Evolutionary conservation across 495 filamentous ascomycete species (phyloP).

Genomic region (Neurospora cerealis): DNA sequence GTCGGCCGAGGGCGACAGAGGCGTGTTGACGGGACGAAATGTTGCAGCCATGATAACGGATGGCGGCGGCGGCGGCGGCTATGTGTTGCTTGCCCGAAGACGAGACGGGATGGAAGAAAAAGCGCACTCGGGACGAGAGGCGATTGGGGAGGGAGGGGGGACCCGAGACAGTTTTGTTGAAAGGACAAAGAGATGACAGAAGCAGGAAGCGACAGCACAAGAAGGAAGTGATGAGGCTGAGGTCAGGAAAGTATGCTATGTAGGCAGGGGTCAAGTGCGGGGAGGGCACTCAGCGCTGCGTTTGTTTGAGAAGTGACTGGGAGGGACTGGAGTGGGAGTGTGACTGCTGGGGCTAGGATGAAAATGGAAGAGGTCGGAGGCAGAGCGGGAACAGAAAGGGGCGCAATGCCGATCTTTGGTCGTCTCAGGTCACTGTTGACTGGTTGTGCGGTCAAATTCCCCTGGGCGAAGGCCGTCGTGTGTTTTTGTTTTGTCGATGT

Average conservation of each 20-base stretch:
- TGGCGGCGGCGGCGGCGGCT: neutral
- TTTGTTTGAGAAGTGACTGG: slow-evolving; percentile 18
- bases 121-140: slow-evolving; percentile 6
- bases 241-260: slow-evolving; percentile 12
- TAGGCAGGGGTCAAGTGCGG: slow-evolving; percentile 24
- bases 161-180: neutral
- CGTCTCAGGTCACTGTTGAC: neutral
- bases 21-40: slow-evolving; percentile 72
- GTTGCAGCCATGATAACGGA: slow-evolving; percentile 35
- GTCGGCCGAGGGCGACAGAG: slow-evolving; percentile 42
- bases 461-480: neutral
- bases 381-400: slow-evolving; percentile 6
- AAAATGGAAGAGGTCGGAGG: slow-evolving; percentile 17
- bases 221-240: slow-evolving; percentile 25
- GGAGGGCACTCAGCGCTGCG: slow-evolving; percentile 5
- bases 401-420: neutral
- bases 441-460: neutral
- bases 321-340: neutral
- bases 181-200: neutral
- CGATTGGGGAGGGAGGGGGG: neutral
- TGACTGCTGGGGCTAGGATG: slow-evolving; percentile 21
- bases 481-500: neutral
- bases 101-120: slow-evolving; percentile 8
- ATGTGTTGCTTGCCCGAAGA: neutral
- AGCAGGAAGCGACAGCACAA: neutral